Evolutionary conservation across 495 filamentous ascomycete genomes (phyloP).

Genomic region (Penicillium diatomitis): DNA sequence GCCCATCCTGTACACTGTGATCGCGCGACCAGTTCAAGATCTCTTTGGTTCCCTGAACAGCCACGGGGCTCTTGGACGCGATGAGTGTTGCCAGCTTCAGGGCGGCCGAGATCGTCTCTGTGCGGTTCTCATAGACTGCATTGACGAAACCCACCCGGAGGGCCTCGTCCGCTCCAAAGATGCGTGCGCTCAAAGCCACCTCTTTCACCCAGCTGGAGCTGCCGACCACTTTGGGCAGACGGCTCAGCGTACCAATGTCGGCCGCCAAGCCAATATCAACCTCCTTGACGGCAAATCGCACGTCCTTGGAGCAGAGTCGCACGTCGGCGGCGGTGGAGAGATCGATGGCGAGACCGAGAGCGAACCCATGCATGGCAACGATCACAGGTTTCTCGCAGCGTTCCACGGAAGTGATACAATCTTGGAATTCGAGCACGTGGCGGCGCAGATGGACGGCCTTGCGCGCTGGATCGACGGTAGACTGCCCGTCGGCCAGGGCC

Average conservation of each 20-base stretch:
- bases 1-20: constrained; percentile 63
- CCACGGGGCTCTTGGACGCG: constrained; percentile 79
- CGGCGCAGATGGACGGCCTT: constrained; percentile 55
- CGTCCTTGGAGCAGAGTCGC: constrained; percentile 55
- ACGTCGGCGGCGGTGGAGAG: constrained; percentile 71
- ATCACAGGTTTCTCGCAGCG: constrained; percentile 91
- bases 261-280: constrained; percentile 93
- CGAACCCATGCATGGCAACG: constrained; percentile 69
- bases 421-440: constrained; percentile 69
- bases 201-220: constrained; percentile 85
- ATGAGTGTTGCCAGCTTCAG: constrained; percentile 59
- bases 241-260: constrained; percentile 80
- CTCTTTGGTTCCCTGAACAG: constrained; percentile 89
- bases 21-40: constrained; percentile 81
- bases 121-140: constrained; percentile 59
- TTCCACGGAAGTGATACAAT: constrained; percentile 66
- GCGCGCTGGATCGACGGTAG: constrained; percentile 50
- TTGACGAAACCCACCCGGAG: constrained; percentile 75
- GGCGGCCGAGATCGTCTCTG: constrained; percentile 50
- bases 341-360: constrained; percentile 79
- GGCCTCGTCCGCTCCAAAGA: constrained; percentile 75
- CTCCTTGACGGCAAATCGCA: constrained; percentile 77
- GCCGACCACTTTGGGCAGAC: constrained; percentile 77
- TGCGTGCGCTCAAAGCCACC: constrained; percentile 66
- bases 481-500: constrained; percentile 10